Percentiles rank a stretch among this genome's conserved stretches.
Conservation (phyloP, 2,329 filamentous ascomycete species). For the Rhinocladiella similis region DNA sequence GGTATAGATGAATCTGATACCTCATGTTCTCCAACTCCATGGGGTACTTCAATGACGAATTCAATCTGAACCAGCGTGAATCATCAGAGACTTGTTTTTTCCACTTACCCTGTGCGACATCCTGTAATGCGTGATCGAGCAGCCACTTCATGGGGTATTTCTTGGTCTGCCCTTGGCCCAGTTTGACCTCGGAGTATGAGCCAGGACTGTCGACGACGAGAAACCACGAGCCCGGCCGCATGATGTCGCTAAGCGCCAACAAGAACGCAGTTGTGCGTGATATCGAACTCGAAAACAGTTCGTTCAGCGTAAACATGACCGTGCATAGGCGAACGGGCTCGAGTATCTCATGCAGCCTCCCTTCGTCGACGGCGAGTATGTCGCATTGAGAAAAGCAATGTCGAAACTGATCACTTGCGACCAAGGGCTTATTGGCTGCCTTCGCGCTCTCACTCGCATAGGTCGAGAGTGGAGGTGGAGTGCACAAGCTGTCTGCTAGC, state of each 20-base stretch:
- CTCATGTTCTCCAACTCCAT: slow-evolving; percentile 92
- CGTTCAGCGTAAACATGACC: slow-evolving; percentile 91
- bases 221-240: slow-evolving; percentile 64
- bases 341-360: slow-evolving; percentile 35
- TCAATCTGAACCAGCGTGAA: slow-evolving; percentile 80
- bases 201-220: slow-evolving; percentile 92
- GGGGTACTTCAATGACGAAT: slow-evolving; percentile 68
- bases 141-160: slow-evolving; percentile 94
- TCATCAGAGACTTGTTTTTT: slow-evolving; percentile 73
- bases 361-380: slow-evolving; percentile 39
- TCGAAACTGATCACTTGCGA: slow-evolving; percentile 25
- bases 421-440: slow-evolving; percentile 21
- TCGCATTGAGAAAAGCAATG: slow-evolving; percentile 53
- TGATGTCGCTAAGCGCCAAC: slow-evolving; percentile 61
- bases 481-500: slow-evolving; percentile 57
- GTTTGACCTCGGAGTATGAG: slow-evolving; percentile 79
- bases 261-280: slow-evolving; percentile 76
- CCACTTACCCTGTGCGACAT: slow-evolving; percentile 58
- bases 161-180: slow-evolving; percentile 60
- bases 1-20: slow-evolving; percentile 86
- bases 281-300: slow-evolving; percentile 80
- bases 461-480: slow-evolving; percentile 21
- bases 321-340: slow-evolving; percentile 62
- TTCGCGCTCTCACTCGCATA: slow-evolving; percentile 26
- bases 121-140: slow-evolving; percentile 75